Base-by-base conservation (phyloP, 2,329 filamentous ascomycete genomes). In the Canariomyces notabilis region DNA sequence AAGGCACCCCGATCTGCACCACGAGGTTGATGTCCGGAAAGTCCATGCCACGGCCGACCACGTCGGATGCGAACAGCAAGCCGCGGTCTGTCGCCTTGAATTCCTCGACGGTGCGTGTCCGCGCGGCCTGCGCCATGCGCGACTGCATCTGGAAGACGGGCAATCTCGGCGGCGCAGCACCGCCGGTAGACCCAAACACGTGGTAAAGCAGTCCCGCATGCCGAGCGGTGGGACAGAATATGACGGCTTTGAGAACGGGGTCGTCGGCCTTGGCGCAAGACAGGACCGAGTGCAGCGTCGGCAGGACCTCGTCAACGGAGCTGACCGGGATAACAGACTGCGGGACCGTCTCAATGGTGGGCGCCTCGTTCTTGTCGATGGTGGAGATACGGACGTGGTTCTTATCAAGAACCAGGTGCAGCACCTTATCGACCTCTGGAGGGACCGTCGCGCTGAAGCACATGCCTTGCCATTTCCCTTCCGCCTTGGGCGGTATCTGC, bases 371-470 rank as follows among this genome's bases (percentile, higher is more conserved):
- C 11, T 83, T 77, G 46, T 78, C 73, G 31, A 95, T 83, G 43
- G 87, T 93, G 41, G 87, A 85, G 61, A 95, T 83, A 64, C 85
- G 89, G 61, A 87, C 82, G 74, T 91, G 94, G 44, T 80, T 67
- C 9, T 71, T 76, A 52, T 82, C 80, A 60, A 93, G 77, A 2
- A 83, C 86, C 37, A 76, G 64, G 33, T 77, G 74, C 32, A 89
- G 85, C 46, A 94, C 77, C 49, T 83, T 80, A 61, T 89, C 77
- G 43, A 95, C 85, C 61, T 91, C 89, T 19, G 79, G 77, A 32
- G 80, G 83, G 66, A 95, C 85, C 16, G 89, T 95, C 8, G 89
- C 89, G 3, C 84, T 89, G 73, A 93, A 95, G 37, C 93, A 80
- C 73, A 87, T 88, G 40, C 88, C 89, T 54, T 83, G 81, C 42